Evolutionary conservation across 2,329 filamentous ascomycete species (phyloP).

Genomic region (Coccinonectria pachysandricola): DNA sequence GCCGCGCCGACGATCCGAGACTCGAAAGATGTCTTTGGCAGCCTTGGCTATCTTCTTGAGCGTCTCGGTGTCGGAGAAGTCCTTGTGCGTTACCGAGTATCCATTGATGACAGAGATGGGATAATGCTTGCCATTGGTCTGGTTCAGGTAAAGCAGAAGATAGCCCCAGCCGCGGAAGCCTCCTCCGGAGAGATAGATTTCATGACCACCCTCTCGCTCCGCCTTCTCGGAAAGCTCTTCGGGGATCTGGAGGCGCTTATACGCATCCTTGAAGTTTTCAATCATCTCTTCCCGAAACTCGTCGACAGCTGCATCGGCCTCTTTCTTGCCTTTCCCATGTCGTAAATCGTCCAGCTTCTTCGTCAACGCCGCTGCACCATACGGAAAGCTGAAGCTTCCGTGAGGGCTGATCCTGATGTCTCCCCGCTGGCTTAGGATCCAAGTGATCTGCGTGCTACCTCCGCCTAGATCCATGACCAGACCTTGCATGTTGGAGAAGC

Average conservation of each 20-base stretch:
- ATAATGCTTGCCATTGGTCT: constrained; percentile 49
- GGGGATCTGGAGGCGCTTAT: constrained; percentile 42
- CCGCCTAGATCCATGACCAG: constrained; percentile 65
- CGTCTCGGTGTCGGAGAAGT: constrained; percentile 40
- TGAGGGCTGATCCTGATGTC: constrained; percentile 38
- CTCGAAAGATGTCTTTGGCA: constrained; percentile 41
- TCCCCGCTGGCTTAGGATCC: constrained; percentile 45
- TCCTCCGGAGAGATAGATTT: constrained; percentile 58
- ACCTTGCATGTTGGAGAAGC: constrained; percentile 48
- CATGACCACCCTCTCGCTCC: constrained; percentile 36
- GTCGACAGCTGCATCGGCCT: constrained; percentile 34
- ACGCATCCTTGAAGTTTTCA: constrained; percentile 39
- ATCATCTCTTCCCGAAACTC: constrained; percentile 40
- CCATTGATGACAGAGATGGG: constrained; percentile 66
- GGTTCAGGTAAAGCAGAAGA: constrained; percentile 47
- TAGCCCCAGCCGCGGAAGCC: constrained; percentile 66
- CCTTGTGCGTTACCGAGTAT: constrained; percentile 39
- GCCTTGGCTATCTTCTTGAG: constrained; percentile 24
- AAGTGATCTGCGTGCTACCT: constrained; percentile 60
- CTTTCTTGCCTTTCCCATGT: constrained; percentile 25
- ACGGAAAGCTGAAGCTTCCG: constrained; percentile 56
- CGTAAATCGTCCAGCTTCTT: constrained; percentile 38
- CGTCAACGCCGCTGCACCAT: constrained; percentile 57
- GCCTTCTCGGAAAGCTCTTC: constrained; percentile 34
- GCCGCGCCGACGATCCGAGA: constrained; percentile 52